Base-by-base conservation (phyloP, 257 asterid species). In the Eucommia ulmoides region DNA sequence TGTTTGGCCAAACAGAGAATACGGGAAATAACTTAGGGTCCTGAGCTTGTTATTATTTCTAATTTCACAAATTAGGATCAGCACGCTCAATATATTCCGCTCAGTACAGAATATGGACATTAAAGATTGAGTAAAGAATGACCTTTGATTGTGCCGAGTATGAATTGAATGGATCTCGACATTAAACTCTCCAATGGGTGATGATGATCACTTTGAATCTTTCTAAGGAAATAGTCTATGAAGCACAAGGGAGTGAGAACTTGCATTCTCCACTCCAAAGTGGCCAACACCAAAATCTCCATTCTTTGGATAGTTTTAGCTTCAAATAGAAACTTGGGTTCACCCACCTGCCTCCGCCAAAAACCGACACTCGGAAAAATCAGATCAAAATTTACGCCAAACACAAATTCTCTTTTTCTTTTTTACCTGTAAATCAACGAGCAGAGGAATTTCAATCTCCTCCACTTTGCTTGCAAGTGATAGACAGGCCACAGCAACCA, bases 391-490 rank as follows among this genome's bases (percentile, higher is more conserved):
- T 10, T 38, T 19, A 38, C 3, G n/a, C 9, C 19, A 1, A 3
- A 2, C 19, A 16, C 48, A 5, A 42, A n/a, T 42, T 42, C 11
- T 7, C 1, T 45, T 65, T 58, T 83, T 93, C 97, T 87, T 7
- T 1, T 45, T 65, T 58, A 87, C 94, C 97, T 87, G 97, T 41
- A 87, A 61, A 54, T 79, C 77, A 12, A 67, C 61, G 3, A 69
- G 35, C 16, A 64, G 48, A 25, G 93, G 91, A n/a, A 76, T 70
- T 19, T 65, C 24, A 45, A 73, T 66, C 74, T 87, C 94, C 22
- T 73, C 94, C 66, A 83, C 42, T 65, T 87, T 87, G 59, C 78
- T 79, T 17, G 93, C 94, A 20, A 83, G 46, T 14, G 87, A 83
- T 50, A 87, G 75, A 55, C 94, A 87, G 5, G 87, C 74, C 7